Conservation (phyloP, 2,329 filamentous ascomycete species). For the Leptosphaerulina australis region DNA sequence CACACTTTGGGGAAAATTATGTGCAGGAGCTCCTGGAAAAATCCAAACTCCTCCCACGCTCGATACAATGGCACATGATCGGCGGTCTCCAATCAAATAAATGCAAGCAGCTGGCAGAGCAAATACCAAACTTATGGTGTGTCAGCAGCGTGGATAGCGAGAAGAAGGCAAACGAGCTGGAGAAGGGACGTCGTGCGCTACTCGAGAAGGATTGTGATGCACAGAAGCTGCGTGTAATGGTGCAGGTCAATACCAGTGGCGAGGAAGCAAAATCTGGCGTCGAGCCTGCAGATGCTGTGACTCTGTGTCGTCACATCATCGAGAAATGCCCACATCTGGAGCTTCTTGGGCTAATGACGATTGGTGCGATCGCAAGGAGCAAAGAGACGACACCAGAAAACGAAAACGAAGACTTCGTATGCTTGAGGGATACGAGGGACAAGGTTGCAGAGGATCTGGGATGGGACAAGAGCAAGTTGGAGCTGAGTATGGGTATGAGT, state of each 20-base stretch:
- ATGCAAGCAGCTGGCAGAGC: constrained; percentile 80
- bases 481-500: constrained; percentile 99
- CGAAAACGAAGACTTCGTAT: constrained; percentile 90
- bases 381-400: constrained; percentile 70
- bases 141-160: constrained; percentile 86
- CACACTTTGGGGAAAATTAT: constrained; percentile 97
- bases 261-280: constrained; percentile 86
- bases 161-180: constrained; percentile 85
- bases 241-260: constrained; percentile 95
- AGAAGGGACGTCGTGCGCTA: constrained; percentile 73
- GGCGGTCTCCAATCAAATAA: constrained; percentile 93
- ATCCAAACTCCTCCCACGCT: constrained; percentile 74
- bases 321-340: constrained; percentile 74
- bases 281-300: constrained; percentile 66
- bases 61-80: constrained; percentile 95
- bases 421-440: constrained; percentile 72
- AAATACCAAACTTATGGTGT: constrained; percentile 86
- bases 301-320: constrained; percentile 72
- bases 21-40: constrained; percentile 81
- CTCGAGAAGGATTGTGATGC: constrained; percentile 43
- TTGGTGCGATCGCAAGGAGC: constrained; percentile 89
- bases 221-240: constrained; percentile 70
- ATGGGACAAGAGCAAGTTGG: constrained; percentile 63
- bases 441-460: constrained; percentile 68
- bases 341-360: constrained; percentile 91